Evolutionary conservation across 768 basidiomycete genomes (phyloP).

Genomic region (Suillus tomentosus): DNA sequence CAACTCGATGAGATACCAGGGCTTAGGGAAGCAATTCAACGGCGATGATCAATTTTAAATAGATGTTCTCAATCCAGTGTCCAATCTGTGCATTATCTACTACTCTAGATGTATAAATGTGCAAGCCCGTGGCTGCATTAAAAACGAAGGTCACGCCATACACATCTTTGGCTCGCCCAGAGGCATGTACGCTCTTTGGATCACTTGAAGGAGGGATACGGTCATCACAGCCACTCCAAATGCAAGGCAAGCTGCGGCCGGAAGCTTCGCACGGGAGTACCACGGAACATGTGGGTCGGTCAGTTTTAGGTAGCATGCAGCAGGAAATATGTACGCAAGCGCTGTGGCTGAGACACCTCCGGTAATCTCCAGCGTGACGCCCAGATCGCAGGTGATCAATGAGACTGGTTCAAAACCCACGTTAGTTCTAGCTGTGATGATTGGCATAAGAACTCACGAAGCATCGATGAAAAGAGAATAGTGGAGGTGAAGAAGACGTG

Average conservation of each 20-base stretch:
- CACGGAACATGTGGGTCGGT: conserved; percentile 56
- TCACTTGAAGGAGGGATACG: conserved; percentile 74
- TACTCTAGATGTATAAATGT: conserved; percentile 24
- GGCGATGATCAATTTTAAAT: conserved; percentile 16
- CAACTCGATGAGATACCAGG: conserved; percentile 56
- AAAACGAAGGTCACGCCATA: conserved; percentile 35
- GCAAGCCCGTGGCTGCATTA: conserved; percentile 8
- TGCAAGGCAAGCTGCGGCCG: conserved; percentile 66
- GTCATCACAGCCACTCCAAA: conserved; percentile 81
- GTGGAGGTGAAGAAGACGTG: conserved; percentile 90
- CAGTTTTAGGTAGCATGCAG: conserved; percentile 84
- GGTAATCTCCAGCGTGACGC: conserved; percentile 97
- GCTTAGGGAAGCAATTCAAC: conserved; percentile 43
- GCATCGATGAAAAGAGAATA: conserved; percentile 80
- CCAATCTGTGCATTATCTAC: background rate
- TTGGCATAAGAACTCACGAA: conserved; percentile 52
- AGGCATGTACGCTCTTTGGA: conserved; percentile 76
- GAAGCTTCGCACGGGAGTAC: conserved; percentile 72
- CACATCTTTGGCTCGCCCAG: conserved; percentile 74
- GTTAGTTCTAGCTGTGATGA: background rate
- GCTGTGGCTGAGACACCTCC: conserved; percentile 95
- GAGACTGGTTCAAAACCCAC: conserved; percentile 58
- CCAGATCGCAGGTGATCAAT: conserved; percentile 92
- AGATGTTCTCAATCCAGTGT: background rate
- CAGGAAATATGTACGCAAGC: conserved; percentile 91